Base-by-base conservation (phyloP, 23 red algal species). In the Agarophyton chilense region DNA sequence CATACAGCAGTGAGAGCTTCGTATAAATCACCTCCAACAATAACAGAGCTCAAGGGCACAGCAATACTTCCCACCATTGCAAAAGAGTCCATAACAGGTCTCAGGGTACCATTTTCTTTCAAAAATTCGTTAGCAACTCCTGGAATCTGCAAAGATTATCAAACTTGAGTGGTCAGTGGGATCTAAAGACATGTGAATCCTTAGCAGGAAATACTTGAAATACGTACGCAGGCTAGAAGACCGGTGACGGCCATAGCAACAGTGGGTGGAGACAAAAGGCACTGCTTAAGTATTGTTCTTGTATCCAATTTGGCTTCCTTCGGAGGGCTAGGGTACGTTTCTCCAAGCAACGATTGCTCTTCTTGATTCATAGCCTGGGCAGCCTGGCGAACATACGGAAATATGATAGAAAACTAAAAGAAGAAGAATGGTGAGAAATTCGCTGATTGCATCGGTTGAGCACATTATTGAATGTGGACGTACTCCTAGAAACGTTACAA, bases 21-120 rank as follows among this genome's bases (percentile, higher is more conserved):
- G 41, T 74, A 74, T 29, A 74, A 33, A 47, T 74, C 68, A 25
- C 68, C 68, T 25, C 68, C 68, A 47, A 74, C 68, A 74, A 74
- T 74, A 14, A 74, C 68, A 17, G 68, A 74, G 41, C 68, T 74
- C 14, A 74, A 21, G 6, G 68, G 68, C 0, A 74, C 68, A 26
- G 68, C 68, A 18, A 74, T 49, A 18, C 68, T 74, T 47, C 68
- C 68, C n/a, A 74, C 68, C 68, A 74, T 46, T 47, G 38, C 68
- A n/a, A 25, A 46, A 10, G 68, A 43, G 21, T 74, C 68, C 25
- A 49, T 45, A 12, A 74, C 33, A 2, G 68, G 25, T 74, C 68
- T 43, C 11, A 74, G 41, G 2, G 41, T 21, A 18, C 40, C 38
- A 18, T 74, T 18, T 7, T 74, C 68, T 14, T 74, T 13, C 68